Evolutionary conservation across 345 rosid species (phyloP).

Genomic region (Melaleuca alternifolia): DNA sequence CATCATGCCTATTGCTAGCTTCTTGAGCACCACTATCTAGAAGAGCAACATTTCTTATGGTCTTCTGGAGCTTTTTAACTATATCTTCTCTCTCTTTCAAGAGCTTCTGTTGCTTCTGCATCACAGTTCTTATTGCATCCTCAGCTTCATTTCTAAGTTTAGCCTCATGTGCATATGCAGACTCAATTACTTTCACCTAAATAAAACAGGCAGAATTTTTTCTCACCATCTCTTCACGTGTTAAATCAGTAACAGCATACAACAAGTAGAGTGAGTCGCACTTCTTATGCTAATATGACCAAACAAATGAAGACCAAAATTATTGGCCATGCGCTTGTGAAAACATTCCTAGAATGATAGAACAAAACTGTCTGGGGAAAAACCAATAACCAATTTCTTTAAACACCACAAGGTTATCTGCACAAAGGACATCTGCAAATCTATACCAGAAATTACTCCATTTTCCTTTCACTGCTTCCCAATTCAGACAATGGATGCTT

Average conservation of each 20-base stretch:
- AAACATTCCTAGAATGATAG: background rate
- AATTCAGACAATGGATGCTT: background rate
- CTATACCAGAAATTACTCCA: background rate
- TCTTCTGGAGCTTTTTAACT: too few relatives aligned
- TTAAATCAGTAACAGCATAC: background rate
- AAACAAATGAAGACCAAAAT: background rate
- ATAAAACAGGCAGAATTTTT: background rate
- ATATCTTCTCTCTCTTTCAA: slow-evolving; percentile 25
- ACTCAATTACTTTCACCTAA: slow-evolving; percentile 40
- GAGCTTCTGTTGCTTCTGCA: slow-evolving; percentile 30
- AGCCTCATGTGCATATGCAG: slow-evolving; percentile 31
- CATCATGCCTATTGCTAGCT: slow-evolving; percentile 32
- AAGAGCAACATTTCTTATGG: slow-evolving; percentile 16
- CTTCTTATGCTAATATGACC: background rate
- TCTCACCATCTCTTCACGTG: background rate
- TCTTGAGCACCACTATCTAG: slow-evolving; percentile 42
- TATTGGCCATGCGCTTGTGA: background rate
- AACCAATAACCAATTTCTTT: background rate
- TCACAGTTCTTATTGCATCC: slow-evolving; percentile 17
- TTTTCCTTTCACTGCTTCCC: background rate
- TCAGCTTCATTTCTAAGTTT: slow-evolving; percentile 39
- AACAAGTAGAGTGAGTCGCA: background rate
- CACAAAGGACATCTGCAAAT: background rate
- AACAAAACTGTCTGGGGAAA: background rate
- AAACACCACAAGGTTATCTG: background rate